Evolutionary conservation across 192 early-diverging fungal species (phyloP).

Genomic region (Backusella tuberculispora): DNA sequence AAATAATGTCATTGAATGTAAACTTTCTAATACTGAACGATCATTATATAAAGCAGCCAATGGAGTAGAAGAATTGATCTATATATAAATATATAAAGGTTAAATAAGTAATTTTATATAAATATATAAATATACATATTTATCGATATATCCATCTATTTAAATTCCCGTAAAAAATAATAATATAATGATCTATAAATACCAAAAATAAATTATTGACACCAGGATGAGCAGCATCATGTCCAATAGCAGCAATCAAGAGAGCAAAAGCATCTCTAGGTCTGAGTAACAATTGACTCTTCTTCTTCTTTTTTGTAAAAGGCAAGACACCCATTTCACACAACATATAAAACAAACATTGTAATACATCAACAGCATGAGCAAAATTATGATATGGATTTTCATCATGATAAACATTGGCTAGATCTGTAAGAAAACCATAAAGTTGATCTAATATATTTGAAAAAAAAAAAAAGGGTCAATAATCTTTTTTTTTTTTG

Average conservation of each 20-base stretch:
- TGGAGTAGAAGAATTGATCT: slow-evolving; percentile 75
- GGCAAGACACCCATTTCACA: slow-evolving; percentile 63
- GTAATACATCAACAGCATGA: slow-evolving; percentile 93
- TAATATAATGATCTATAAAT: slow-evolving; percentile 14
- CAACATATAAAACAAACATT: slow-evolving; percentile 84
- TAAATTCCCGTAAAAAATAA: too few relatives aligned
- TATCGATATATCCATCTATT: not conserved
- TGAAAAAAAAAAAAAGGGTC: not conserved
- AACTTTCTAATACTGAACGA: slow-evolving; percentile 90
- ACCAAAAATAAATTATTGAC: slow-evolving; percentile 93
- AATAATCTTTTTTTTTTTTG: not conserved
- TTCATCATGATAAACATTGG: slow-evolving; percentile 57
- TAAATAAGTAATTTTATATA: not conserved
- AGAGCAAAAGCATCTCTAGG: slow-evolving; percentile 69
- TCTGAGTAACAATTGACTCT: slow-evolving; percentile 44
- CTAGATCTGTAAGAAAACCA: slow-evolving; percentile 54
- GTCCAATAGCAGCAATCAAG: slow-evolving; percentile 74
- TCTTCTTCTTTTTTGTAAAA: slow-evolving; percentile 28
- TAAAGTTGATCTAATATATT: slow-evolving; percentile 50
- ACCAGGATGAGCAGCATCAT: slow-evolving; percentile 90
- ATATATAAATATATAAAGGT: not conserved
- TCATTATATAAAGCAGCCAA: slow-evolving; percentile 94
- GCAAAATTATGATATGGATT: slow-evolving; percentile 96
- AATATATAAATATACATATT: not conserved
- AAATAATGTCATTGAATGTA: slow-evolving; percentile 82